A percentile compares a stretch with the other conserved stretches of the same genome.
Evolutionary conservation across 176 grass and related monocot genomes (phyloP).

Genomic region (Aechmea fasciata): DNA sequence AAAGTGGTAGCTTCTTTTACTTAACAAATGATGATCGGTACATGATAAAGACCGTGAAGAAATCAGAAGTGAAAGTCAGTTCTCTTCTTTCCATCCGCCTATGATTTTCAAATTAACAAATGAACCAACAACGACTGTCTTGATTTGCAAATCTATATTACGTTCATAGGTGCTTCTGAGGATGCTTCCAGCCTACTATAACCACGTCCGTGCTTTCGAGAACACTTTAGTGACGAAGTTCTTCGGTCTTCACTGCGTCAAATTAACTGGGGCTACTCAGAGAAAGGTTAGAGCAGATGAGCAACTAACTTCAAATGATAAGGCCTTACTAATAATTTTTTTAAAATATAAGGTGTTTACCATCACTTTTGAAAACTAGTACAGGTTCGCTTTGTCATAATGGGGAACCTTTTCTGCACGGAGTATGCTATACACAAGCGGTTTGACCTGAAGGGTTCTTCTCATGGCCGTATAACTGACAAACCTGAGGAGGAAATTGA

Average conservation of each 20-base stretch:
- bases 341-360: background rate
- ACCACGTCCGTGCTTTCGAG: conserved; percentile 47
- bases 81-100: background rate
- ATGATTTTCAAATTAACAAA: background rate
- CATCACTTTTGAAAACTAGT: conserved; percentile 1
- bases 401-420: conserved; percentile 96
- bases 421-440: conserved; percentile 86
- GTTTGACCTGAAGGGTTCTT: conserved; percentile 97
- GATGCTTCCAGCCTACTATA: conserved; percentile 54
- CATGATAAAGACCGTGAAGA: conserved; percentile 88
- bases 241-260: conserved; percentile 79
- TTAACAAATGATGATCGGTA: conserved; percentile 70
- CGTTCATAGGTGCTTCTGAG: conserved; percentile 46
- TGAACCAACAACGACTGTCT: background rate
- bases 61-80: conserved; percentile 82
- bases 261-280: conserved; percentile 38
- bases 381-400: conserved; percentile 92
- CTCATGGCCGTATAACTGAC: conserved; percentile 72
- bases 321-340: background rate
- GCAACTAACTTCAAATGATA: too few species aligned
- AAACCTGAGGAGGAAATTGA: conserved; percentile 90
- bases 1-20: conserved; percentile 89
- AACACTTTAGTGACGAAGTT: conserved; percentile 74
- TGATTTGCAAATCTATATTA: background rate
- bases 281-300: conserved; percentile 1